Evolutionary conservation across 495 filamentous ascomycete species (phyloP), one percentile per base, ranked within the genome.

Genomic region (Rostrohypoxylon terebratum): DNA sequence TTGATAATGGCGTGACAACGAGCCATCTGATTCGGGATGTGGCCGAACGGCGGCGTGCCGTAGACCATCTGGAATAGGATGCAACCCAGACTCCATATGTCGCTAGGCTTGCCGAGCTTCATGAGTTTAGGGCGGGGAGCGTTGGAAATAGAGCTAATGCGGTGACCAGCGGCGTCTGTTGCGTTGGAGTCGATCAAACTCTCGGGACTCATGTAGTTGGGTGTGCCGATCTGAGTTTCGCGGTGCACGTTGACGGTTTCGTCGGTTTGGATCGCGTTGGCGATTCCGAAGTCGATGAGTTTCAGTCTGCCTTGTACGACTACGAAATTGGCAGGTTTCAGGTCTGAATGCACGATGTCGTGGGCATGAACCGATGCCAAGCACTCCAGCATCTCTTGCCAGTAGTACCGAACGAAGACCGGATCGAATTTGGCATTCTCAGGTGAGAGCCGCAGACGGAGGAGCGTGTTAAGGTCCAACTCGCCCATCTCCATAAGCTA

Each of bases 361-460:
- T 90, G 83, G 0, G 90, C 85, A 77, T 99, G 96, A 0, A 99
- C 94, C 2, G 94, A 87, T 58, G 92, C 87, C 4, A 99, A 90
- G 79, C 96, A 99, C 75, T 96, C 93, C 3, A 99, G 91, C 96
- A 99, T 98, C 81, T 99, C 96, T 76, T 94, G 93, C 96, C 96
- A 99, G 83, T 97, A 97, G 81, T 93, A 93, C 8, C 96, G 91
- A n/a, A 94, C 92, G 73, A 98, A 98, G 55, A 90, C 91, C 9
- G 92, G 85, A 77, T 99, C 96, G 63, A 98, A 91, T 28, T 82
- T 83, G 36, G 92, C 88, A 65, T 92, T 88, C 72, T 94, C 93
- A 0, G 88, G 83, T 54, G 92, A 90, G 31, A 91, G 88, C 38
- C 90, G 88, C 6, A 87, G 90, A 14, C 78, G 77, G 31, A 99